A percentile compares a stretch with the other conserved stretches of the same genome.
Evolutionary conservation across 1,284 basidiomycete species (phyloP).

Genomic region (Schizophyllum commune): DNA sequence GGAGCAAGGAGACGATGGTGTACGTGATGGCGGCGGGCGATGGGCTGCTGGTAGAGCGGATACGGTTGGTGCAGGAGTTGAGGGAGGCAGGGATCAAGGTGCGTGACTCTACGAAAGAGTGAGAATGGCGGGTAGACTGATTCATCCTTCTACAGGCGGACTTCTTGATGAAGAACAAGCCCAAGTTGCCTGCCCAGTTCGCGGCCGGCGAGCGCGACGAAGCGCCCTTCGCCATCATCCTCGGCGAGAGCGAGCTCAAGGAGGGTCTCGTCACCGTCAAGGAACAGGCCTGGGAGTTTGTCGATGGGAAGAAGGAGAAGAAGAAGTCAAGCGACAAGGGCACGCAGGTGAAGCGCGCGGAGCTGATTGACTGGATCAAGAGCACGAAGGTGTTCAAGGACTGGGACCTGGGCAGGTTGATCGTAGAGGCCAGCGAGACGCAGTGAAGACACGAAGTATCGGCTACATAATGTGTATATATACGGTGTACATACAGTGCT

Average conservation of each 20-base stretch:
- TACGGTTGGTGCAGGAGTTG: conserved; percentile 76
- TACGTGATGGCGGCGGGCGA: conserved; percentile 93
- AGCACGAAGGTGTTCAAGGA: conserved; percentile 35
- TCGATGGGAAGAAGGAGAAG: conserved; percentile 68
- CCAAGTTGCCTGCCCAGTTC: conserved; percentile 84
- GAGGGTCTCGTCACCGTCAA: conserved; percentile 86
- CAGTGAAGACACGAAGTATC: background rate
- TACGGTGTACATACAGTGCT: background rate
- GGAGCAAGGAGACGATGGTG: conserved; percentile 91
- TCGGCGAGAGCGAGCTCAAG: conserved; percentile 83
- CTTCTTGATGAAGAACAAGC: conserved; percentile 90
- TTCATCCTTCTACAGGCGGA: conserved; percentile 54
- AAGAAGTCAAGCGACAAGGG: conserved; percentile 59
- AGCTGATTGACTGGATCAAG: conserved; percentile 68
- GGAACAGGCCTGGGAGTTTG: conserved; percentile 81
- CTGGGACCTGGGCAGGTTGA: conserved; percentile 25
- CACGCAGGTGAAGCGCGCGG: conserved; percentile 57
- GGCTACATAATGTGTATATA: background rate
- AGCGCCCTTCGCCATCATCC: conserved; percentile 86
- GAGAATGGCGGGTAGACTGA: conserved; percentile 4
- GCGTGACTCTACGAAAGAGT: conserved; percentile 11
- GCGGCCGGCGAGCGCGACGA: conserved; percentile 88
- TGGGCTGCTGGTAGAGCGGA: conserved; percentile 82
- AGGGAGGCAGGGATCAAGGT: conserved; percentile 90
- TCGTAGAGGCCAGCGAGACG: background rate